Conservation (phyloP, 371 early-diverging fungal species). For the Mucor irregularis region DNA sequence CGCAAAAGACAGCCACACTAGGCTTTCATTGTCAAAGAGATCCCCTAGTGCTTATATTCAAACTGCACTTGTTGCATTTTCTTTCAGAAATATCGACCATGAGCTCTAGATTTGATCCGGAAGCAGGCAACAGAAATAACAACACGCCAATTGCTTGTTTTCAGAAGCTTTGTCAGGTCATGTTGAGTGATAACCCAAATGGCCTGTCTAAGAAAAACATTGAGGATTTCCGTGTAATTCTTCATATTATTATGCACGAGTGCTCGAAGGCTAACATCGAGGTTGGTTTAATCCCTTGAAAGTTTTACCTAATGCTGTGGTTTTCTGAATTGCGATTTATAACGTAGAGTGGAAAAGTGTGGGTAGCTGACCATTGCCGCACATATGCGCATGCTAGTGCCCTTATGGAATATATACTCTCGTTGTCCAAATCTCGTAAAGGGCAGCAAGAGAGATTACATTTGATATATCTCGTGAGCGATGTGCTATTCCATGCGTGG, state of each 20-base stretch:
- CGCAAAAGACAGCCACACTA: no score
- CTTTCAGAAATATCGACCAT: neutral
- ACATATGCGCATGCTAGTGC: constrained; percentile 39
- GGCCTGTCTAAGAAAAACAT: constrained; percentile 20
- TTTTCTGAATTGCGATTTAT: neutral
- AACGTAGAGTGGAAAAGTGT: constrained; percentile 62
- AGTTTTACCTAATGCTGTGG: neutral
- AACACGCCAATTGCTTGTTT: constrained; percentile 10
- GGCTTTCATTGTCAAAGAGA: no score
- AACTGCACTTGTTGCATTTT: no score
- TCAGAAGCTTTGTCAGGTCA: constrained; percentile 19
- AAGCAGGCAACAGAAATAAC: neutral
- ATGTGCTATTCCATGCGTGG: constrained; percentile 62
- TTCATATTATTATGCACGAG: constrained; percentile 58
- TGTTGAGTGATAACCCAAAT: constrained; percentile 17
- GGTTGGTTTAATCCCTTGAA: constrained; percentile 34
- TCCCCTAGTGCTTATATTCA: no score
- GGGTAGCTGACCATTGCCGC: constrained; percentile 58
- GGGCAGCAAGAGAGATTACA: constrained; percentile 60
- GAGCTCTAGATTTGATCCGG: neutral
- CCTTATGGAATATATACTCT: constrained; percentile 43
- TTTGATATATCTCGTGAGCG: constrained; percentile 60
- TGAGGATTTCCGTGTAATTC: constrained; percentile 40
- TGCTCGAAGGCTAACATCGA: constrained; percentile 65
- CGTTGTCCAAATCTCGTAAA: constrained; percentile 44